phyloP scores from a whole-genome alignment of 495 filamentous ascomycete species.

The Tuber indicum region DNA sequence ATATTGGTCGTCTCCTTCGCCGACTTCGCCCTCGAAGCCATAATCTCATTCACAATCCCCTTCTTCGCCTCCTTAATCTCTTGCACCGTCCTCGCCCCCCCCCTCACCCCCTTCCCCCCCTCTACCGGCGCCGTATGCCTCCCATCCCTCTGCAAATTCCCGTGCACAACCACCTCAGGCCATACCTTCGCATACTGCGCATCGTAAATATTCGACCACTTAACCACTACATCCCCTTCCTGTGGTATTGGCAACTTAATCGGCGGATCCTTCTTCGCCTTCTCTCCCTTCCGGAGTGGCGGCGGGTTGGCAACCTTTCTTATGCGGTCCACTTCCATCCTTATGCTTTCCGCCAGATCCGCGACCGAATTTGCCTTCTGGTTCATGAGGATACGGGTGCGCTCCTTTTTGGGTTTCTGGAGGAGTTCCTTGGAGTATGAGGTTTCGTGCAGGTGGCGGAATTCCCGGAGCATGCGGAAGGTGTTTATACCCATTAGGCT shows the following conservation, averaged over 20 bases:
- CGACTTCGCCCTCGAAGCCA: background rate
- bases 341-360: slow-evolving; percentile 74
- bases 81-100: background rate
- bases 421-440: slow-evolving; percentile 55
- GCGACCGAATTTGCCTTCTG: slow-evolving; percentile 84
- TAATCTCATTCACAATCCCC: background rate
- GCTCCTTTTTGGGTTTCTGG: slow-evolving; percentile 49
- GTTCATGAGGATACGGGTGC: slow-evolving; percentile 65
- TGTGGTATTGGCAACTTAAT: slow-evolving; percentile 14
- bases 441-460: slow-evolving; percentile 62
- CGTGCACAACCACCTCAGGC: slow-evolving; percentile 63
- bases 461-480: slow-evolving; percentile 76
- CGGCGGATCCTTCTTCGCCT: slow-evolving; percentile 31
- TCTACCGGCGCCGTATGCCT: slow-evolving; percentile 32
- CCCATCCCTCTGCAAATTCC: slow-evolving; percentile 13
- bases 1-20: background rate
- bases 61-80: background rate
- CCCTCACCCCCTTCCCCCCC: background rate
- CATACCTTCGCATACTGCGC: slow-evolving; percentile 60
- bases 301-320: slow-evolving; percentile 42
- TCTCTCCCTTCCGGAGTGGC: slow-evolving; percentile 40
- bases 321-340: slow-evolving; percentile 45
- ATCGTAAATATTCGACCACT: slow-evolving; percentile 65
- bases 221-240: slow-evolving; percentile 50
- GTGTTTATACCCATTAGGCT: slow-evolving; percentile 61